Percentiles rank a stretch among this genome's conserved stretches.
phyloP scores from a whole-genome alignment of 805 yeast species.

The Cyberlindnera suaveolens region DNA sequence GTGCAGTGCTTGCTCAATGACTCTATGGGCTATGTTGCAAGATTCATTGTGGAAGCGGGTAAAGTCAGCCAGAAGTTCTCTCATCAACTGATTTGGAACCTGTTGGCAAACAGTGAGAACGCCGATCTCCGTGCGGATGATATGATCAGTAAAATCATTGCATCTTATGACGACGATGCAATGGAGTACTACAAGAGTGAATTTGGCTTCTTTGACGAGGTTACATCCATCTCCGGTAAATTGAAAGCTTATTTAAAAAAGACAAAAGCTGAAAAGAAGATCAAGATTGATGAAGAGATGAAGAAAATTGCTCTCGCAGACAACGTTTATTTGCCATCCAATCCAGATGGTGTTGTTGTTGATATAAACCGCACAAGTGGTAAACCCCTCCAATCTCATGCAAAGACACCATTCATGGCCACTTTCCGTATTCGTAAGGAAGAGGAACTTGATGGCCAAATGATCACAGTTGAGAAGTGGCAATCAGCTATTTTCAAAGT shows the following conservation, averaged over 20 bases:
- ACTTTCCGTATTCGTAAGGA: constrained; percentile 76
- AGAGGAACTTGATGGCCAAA: constrained; percentile 35
- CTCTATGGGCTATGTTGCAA: constrained; percentile 73
- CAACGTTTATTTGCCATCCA: constrained; percentile 90
- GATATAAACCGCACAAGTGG: constrained; percentile 93
- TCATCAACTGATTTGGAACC: constrained; percentile 97
- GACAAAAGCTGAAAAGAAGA: constrained; percentile 92
- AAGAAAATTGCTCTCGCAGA: constrained; percentile 60
- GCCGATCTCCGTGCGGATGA: constrained; percentile 83
- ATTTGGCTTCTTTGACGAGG: constrained; percentile 83
- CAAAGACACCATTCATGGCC: constrained; percentile 98
- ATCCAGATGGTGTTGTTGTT: constrained; percentile 91
- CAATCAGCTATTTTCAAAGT: constrained; percentile 97
- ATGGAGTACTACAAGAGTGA: constrained; percentile 69
- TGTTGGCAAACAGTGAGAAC: constrained; percentile 85
- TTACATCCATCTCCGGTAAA: constrained; percentile 90
- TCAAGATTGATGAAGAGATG: constrained; percentile 96
- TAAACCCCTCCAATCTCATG: constrained; percentile 93
- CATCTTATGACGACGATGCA: constrained; percentile 55
- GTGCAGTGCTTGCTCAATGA: constrained; percentile 90
- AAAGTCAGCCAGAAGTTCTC: constrained; percentile 87
- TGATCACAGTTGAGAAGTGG: constrained; percentile 59
- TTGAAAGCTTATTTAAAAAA: constrained; percentile 91
- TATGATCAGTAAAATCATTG: constrained; percentile 59
- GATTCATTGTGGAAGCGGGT: constrained; percentile 88